Percentiles rank a stretch among this genome's conserved stretches.
These are phyloP conservation scores for Forsythia suspensa DNA, from an alignment of 257 asterid species.

Conservation along the genomic window DNA sequence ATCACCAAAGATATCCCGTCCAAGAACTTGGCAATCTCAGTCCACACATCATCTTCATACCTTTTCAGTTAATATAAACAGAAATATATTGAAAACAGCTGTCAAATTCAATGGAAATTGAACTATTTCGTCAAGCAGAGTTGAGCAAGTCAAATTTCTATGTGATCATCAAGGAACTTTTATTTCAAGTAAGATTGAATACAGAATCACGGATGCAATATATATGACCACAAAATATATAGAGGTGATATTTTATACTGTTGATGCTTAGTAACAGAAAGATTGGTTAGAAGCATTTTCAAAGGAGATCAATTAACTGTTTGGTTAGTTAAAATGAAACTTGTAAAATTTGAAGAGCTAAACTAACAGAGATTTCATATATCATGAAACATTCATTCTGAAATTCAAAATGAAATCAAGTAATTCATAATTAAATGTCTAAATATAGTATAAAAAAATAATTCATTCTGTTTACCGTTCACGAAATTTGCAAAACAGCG, in stretches of 20 bases:
- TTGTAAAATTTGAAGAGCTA: no score
- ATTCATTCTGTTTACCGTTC: not conserved
- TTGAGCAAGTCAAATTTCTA: not conserved
- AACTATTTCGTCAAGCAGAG: not conserved
- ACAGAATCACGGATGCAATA: not conserved
- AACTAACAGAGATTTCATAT: no score
- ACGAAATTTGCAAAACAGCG: not conserved
- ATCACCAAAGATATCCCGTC: constrained; percentile 87
- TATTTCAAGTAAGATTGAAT: not conserved
- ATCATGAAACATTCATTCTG: no score
- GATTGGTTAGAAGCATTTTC: no score
- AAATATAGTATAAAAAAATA: no score
- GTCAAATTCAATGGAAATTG: not conserved
- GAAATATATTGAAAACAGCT: constrained; percentile 11
- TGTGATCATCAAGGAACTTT: not conserved
- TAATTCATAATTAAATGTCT: no score
- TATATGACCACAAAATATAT: not conserved
- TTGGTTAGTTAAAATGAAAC: no score
- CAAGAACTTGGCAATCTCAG: constrained; percentile 85
- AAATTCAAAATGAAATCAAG: no score
- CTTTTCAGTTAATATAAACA: constrained; percentile 35
- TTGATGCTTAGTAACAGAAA: constrained; percentile 14
- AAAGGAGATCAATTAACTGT: no score
- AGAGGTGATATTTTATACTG: not conserved
- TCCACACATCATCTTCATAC: constrained; percentile 91